phyloP scores from a whole-genome alignment of 1,284 basidiomycete genomes.

The Neolentinus lepideus region DNA sequence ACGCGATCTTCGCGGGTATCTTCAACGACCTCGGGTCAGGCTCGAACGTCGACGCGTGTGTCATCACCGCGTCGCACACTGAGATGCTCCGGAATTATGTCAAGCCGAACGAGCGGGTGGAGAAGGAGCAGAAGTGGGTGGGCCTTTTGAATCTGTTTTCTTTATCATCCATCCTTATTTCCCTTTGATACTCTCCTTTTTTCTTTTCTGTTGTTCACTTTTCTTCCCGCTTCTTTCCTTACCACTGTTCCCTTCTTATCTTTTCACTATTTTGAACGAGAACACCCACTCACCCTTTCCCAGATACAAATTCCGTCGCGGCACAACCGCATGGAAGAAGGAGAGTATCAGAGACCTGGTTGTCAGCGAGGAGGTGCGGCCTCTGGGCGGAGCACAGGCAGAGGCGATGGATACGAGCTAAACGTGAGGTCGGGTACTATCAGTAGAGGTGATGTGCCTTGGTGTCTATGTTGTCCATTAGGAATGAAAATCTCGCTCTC shows the following conservation, averaged over 20 bases:
- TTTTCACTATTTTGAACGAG: too few relatives aligned
- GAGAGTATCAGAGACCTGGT: slow-evolving; percentile 71
- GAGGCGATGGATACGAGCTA: slow-evolving; percentile 75
- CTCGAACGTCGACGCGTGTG: slow-evolving; percentile 94
- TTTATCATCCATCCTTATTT: too few relatives aligned
- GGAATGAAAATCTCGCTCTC: too few relatives aligned
- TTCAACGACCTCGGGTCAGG: slow-evolving; percentile 99
- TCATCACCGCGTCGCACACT: slow-evolving; percentile 80
- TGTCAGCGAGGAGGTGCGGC: slow-evolving; percentile 61
- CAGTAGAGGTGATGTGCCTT: too few relatives aligned
- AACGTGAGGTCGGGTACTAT: too few relatives aligned
- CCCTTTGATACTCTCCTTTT: too few relatives aligned
- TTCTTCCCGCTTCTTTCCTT: too few relatives aligned
- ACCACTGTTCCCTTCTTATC: too few relatives aligned
- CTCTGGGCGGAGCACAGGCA: slow-evolving; percentile 27
- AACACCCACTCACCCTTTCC: too few relatives aligned
- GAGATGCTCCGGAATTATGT: slow-evolving; percentile 89
- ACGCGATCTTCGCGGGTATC: slow-evolving; percentile 92
- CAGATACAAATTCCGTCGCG: slow-evolving; percentile 73
- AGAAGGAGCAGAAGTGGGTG: slow-evolving; percentile 67
- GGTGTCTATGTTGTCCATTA: too few relatives aligned
- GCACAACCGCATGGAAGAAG: slow-evolving; percentile 84
- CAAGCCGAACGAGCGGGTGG: slow-evolving; percentile 84
- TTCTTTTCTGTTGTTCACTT: too few relatives aligned
- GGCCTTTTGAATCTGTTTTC: too few relatives aligned